These are phyloP conservation scores for Hymenoscyphus occultus DNA, from an alignment of 2,329 filamentous ascomycete genomes.

Conservation along the genomic window DNA sequence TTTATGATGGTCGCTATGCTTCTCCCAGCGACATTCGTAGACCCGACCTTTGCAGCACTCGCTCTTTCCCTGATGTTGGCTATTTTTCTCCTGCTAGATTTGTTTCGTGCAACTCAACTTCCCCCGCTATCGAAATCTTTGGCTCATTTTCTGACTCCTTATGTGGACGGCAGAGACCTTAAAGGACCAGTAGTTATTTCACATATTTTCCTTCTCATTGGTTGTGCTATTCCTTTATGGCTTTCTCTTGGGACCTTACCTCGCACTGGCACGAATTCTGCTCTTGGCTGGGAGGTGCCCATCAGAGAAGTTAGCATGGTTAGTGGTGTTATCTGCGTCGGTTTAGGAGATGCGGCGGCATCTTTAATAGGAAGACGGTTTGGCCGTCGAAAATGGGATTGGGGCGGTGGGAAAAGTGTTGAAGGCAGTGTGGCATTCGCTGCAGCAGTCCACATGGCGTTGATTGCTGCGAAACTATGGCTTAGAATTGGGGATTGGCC, in stretches of 20 bases:
- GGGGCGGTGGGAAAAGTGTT: slow-evolving; percentile 93
- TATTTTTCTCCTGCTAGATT: slow-evolving; percentile 83
- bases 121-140: slow-evolving; percentile 85
- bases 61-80: slow-evolving; percentile 77
- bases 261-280: slow-evolving; percentile 52
- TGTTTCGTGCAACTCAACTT: slow-evolving; percentile 86
- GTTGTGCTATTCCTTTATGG: slow-evolving; percentile 94
- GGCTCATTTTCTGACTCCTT: slow-evolving; percentile 83
- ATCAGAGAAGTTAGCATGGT: slow-evolving; percentile 83
- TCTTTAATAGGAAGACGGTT: slow-evolving; percentile 85
- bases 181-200: slow-evolving; percentile 92
- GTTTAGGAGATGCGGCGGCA: slow-evolving; percentile 90
- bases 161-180: slow-evolving; percentile 90
- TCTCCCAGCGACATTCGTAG: slow-evolving; percentile 79
- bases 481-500: slow-evolving; percentile 74
- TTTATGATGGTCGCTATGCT: slow-evolving; percentile 98
- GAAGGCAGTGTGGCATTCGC: slow-evolving; percentile 85
- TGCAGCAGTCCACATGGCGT: slow-evolving; percentile 70
- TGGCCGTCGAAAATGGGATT: slow-evolving; percentile 87
- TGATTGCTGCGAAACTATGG: slow-evolving; percentile 71
- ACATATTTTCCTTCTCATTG: slow-evolving; percentile 88
- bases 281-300: slow-evolving; percentile 72
- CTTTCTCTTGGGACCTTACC: slow-evolving; percentile 71
- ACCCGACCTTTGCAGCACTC: slow-evolving; percentile 78
- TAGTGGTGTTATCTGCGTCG: slow-evolving; percentile 88